These are phyloP conservation scores for Bocquillonia castaneifolia DNA, from an alignment of 441 rosid genomes.

Conservation along the genomic window DNA sequence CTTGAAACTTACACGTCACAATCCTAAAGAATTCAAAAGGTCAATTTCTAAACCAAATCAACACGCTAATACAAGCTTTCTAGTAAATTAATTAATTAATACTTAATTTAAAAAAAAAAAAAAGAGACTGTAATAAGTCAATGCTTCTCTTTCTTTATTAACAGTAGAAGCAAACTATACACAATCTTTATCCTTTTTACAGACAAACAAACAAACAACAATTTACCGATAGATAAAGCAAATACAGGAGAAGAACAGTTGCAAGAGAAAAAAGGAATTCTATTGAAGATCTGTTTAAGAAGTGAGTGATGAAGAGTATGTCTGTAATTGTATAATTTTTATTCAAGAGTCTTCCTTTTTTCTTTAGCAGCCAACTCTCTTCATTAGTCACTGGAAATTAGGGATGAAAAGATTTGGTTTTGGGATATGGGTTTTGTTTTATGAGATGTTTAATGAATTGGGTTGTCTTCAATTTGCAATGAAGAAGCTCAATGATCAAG, in stretches of 20 bases:
- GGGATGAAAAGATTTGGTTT: not conserved
- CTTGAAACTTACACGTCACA: not conserved
- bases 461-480: not conserved
- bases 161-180: not conserved
- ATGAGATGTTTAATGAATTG: not conserved
- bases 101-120: too few relatives aligned
- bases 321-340: not conserved
- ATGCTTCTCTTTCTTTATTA: not conserved
- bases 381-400: not conserved
- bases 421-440: slow-evolving; percentile 2
- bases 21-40: not conserved
- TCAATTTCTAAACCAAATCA: slow-evolving; percentile 15
- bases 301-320: not conserved
- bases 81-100: too few relatives aligned
- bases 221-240: slow-evolving; percentile 4
- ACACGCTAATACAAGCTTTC: slow-evolving; percentile 7
- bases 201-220: not conserved
- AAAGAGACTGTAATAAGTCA: slow-evolving; percentile 15
- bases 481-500: not conserved
- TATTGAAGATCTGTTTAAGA: slow-evolving; percentile 16
- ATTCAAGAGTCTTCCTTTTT: slow-evolving; percentile 6
- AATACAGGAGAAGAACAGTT: not conserved
- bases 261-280: not conserved
- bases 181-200: too few relatives aligned
- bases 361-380: not conserved